phyloP scores from a whole-genome alignment of 768 basidiomycete genomes.

The Boletus vinaceobasis region DNA sequence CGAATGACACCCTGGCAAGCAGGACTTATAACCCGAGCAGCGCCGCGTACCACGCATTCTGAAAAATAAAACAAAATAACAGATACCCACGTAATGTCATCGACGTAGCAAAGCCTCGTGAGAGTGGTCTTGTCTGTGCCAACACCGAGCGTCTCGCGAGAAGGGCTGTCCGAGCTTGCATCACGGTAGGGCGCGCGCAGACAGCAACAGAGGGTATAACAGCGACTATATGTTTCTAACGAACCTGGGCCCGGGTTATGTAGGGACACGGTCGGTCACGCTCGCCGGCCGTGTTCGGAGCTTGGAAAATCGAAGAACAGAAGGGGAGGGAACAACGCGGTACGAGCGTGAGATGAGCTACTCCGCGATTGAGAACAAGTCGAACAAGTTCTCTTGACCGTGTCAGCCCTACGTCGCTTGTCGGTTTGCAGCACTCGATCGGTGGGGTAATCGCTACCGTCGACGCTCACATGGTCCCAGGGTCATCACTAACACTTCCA shows the following conservation, averaged over 20 bases:
- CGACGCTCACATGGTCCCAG: neutral
- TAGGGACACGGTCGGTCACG: slow-evolving; percentile 11
- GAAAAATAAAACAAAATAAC: neutral
- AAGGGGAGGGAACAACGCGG: slow-evolving; percentile 15
- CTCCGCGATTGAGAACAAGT: neutral
- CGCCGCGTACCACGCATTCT: neutral
- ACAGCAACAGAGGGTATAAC: slow-evolving; percentile 13
- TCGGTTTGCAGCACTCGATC: neutral
- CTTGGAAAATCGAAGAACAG: neutral
- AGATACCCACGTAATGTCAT: slow-evolving; percentile 28
- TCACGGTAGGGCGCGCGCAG: slow-evolving; percentile 7
- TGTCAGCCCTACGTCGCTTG: neutral
- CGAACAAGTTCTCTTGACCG: neutral
- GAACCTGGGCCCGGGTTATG: slow-evolving; percentile 12
- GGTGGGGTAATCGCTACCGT: neutral
- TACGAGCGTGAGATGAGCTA: slow-evolving; percentile 22
- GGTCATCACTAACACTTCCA: neutral
- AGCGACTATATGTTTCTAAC: slow-evolving; percentile 2
- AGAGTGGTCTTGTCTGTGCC: slow-evolving; percentile 18
- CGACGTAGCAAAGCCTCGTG: slow-evolving; percentile 30
- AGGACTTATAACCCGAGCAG: neutral
- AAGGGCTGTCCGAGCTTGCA: slow-evolving; percentile 24
- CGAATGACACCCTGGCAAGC: neutral
- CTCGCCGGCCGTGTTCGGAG: slow-evolving; percentile 24
- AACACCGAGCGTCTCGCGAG: slow-evolving; percentile 24